Conservation (phyloP, 306 rosid species). For the Carpinus viminea region DNA sequence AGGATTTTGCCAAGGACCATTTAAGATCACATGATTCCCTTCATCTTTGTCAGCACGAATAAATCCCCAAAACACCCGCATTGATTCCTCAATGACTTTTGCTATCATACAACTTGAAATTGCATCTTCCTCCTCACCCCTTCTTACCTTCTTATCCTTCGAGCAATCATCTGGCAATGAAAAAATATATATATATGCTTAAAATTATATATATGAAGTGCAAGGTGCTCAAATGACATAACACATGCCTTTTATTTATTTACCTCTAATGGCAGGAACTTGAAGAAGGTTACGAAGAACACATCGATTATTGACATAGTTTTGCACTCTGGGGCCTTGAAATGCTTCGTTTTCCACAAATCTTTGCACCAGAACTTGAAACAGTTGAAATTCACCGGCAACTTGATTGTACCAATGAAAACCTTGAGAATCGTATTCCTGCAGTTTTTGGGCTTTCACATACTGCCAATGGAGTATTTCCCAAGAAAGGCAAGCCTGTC, state of each 20-base stretch:
- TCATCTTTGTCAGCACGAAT: slow-evolving; percentile 62
- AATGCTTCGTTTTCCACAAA: slow-evolving; percentile 78
- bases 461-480: slow-evolving; percentile 90
- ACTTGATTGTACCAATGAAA: slow-evolving; percentile 50
- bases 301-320: slow-evolving; percentile 69
- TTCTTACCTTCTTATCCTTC: slow-evolving; percentile 41
- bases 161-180: slow-evolving; percentile 49
- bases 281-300: slow-evolving; percentile 68
- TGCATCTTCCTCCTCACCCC: slow-evolving; percentile 41
- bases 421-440: slow-evolving; percentile 42
- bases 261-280: slow-evolving; percentile 76
- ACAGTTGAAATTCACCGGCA: slow-evolving; percentile 80
- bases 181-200: not conserved
- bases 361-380: slow-evolving; percentile 75
- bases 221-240: not conserved
- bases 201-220: not conserved
- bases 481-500: slow-evolving; percentile 96
- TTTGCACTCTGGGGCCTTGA: slow-evolving; percentile 77
- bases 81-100: slow-evolving; percentile 62
- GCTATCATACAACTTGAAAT: slow-evolving; percentile 41
- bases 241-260: slow-evolving; percentile 6
- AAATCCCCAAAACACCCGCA: slow-evolving; percentile 68
- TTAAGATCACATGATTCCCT: slow-evolving; percentile 29
- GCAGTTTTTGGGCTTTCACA: slow-evolving; percentile 58
- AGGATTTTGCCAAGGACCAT: slow-evolving; percentile 37